These are phyloP conservation scores for Colletotrichum caudatum DNA, from an alignment of 2,329 filamentous ascomycete genomes.

Conservation along the genomic window DNA sequence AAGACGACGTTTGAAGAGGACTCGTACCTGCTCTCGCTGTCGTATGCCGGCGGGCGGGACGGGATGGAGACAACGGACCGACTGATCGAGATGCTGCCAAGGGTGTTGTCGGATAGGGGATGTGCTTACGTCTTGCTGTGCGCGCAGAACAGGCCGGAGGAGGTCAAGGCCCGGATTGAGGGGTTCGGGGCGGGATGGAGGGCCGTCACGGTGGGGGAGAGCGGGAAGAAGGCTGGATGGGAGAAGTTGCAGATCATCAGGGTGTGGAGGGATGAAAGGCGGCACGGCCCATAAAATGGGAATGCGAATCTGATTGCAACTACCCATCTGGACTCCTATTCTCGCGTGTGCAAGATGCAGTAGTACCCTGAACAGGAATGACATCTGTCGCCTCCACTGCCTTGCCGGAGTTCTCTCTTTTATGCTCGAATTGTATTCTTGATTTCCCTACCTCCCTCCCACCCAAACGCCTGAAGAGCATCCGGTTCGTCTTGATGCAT, in stretches of 20 bases:
- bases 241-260: slow-evolving; percentile 92
- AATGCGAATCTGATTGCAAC: background rate
- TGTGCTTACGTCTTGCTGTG: slow-evolving; percentile 93
- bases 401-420: background rate
- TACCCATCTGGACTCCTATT: background rate
- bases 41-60: slow-evolving; percentile 88
- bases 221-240: slow-evolving; percentile 91
- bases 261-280: slow-evolving; percentile 75
- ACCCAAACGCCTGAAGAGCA: slow-evolving; percentile 39
- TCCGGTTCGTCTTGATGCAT: slow-evolving; percentile 36
- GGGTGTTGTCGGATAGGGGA: slow-evolving; percentile 72
- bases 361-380: background rate
- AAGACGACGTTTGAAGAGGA: slow-evolving; percentile 77
- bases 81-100: slow-evolving; percentile 77
- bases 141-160: slow-evolving; percentile 86
- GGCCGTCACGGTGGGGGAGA: slow-evolving; percentile 82
- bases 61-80: slow-evolving; percentile 95
- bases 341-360: background rate
- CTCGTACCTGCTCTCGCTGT: slow-evolving; percentile 83
- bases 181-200: slow-evolving; percentile 71
- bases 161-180: slow-evolving; percentile 70
- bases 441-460: slow-evolving; percentile 31
- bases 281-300: background rate
- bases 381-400: background rate
- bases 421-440: slow-evolving; percentile 34